Percentiles rank a stretch among this genome's conserved stretches.
phyloP scores from a whole-genome alignment of 176 grass and related monocot species.

The Eremochloa ophiuroides region DNA sequence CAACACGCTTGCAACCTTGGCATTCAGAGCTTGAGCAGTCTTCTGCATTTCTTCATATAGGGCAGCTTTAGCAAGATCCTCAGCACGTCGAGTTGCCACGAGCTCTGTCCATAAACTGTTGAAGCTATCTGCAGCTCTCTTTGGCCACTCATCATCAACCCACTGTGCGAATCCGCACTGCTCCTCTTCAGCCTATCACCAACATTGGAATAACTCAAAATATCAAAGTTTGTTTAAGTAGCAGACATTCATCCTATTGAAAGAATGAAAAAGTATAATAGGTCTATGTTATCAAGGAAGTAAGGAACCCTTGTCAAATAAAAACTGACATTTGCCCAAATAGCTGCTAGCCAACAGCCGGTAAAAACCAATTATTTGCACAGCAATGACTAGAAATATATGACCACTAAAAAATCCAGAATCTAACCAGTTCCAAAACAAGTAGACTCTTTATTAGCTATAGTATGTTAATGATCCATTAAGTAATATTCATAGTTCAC shows the following conservation, averaged over 20 bases:
- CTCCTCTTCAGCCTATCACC: too few relatives aligned
- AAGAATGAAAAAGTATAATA: not conserved
- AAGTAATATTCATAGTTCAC: not conserved
- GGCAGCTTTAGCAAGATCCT: too few relatives aligned
- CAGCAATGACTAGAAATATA: not conserved
- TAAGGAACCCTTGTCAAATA: not conserved
- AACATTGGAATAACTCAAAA: too few relatives aligned
- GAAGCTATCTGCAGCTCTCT: too few relatives aligned
- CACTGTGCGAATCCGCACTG: too few relatives aligned
- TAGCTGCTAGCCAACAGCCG: not conserved
- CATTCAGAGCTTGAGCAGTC: too few relatives aligned
- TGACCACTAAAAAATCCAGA: not conserved
- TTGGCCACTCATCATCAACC: too few relatives aligned
- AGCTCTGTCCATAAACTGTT: too few relatives aligned
- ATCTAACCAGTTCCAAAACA: not conserved
- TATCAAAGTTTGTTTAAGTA: too few relatives aligned
- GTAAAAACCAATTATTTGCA: not conserved
- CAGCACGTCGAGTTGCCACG: too few relatives aligned
- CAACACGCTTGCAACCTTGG: too few relatives aligned
- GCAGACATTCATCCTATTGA: not conserved
- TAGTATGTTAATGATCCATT: not conserved
- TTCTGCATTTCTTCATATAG: too few relatives aligned
- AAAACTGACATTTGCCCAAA: not conserved
- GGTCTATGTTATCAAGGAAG: not conserved
- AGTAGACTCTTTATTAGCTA: not conserved